phyloP scores from a whole-genome alignment of 169 alveolate species.

The Eimeria zaria region DNA sequence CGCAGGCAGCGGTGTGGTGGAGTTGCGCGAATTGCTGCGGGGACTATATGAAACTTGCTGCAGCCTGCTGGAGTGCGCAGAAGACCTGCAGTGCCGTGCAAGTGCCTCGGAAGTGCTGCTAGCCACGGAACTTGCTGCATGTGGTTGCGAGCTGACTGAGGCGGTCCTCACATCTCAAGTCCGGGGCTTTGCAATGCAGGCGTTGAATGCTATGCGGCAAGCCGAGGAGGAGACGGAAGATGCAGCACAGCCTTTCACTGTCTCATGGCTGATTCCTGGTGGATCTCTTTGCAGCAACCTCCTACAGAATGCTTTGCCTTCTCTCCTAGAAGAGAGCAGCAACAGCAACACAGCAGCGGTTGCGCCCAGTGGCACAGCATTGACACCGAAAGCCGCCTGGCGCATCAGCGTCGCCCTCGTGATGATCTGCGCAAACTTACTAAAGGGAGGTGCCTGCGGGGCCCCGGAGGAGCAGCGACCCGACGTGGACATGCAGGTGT shows the following conservation, averaged over 20 bases:
- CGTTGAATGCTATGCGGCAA: neutral
- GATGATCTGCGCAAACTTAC: slow-evolving; percentile 58
- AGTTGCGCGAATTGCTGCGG: slow-evolving; percentile 70
- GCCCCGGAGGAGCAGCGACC: slow-evolving; percentile 78
- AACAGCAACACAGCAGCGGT: neutral
- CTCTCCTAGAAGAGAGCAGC: neutral
- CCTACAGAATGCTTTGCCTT: slow-evolving; percentile 28
- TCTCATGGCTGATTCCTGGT: slow-evolving; percentile 53
- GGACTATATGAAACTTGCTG: slow-evolving; percentile 41
- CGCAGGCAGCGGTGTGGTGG: neutral
- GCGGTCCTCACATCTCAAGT: neutral
- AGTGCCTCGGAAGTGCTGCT: slow-evolving; percentile 71
- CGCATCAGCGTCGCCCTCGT: slow-evolving; percentile 37
- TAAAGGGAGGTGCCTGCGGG: slow-evolving; percentile 15
- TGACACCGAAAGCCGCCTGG: slow-evolving; percentile 28
- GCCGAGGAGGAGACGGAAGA: slow-evolving; percentile 54
- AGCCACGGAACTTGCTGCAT: slow-evolving; percentile 78
- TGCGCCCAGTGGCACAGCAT: neutral
- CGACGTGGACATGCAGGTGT: slow-evolving; percentile 82
- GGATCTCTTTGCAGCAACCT: slow-evolving; percentile 19
- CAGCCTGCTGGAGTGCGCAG: slow-evolving; percentile 49
- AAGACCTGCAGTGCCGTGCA: slow-evolving; percentile 71
- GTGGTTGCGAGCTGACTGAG: slow-evolving; percentile 64
- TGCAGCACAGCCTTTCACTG: too few relatives aligned
- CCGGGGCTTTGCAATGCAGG: slow-evolving; percentile 32